Percentiles rank a stretch among this genome's conserved stretches.
Evolutionary conservation across 2,329 filamentous ascomycete species (phyloP).

Genomic region (Penicillium sp.): DNA sequence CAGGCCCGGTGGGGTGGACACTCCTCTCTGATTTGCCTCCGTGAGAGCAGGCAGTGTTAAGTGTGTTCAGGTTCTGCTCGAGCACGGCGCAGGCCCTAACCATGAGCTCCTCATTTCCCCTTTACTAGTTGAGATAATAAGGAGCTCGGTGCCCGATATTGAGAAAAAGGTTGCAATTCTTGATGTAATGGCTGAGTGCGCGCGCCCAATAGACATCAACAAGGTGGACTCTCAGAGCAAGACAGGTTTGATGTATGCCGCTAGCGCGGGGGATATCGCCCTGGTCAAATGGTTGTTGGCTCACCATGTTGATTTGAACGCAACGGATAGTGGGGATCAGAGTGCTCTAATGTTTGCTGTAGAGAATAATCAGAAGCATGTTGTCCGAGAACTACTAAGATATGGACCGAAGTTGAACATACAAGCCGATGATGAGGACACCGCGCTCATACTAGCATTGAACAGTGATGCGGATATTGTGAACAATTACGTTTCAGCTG

Average conservation of each 20-base stretch:
- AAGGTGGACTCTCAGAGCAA: neutral
- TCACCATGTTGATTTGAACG: neutral
- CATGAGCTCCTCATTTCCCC: neutral
- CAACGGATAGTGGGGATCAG: neutral
- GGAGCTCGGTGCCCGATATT: neutral
- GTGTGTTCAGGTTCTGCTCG: neutral
- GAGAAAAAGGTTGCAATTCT: neutral
- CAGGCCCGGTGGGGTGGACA: neutral
- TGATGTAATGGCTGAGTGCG: neutral
- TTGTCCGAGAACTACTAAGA: neutral
- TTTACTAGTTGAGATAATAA: neutral
- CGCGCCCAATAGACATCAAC: neutral
- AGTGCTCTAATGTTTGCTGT: neutral
- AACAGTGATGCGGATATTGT: neutral
- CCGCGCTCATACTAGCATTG: neutral
- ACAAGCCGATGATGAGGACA: neutral
- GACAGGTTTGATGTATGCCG: neutral
- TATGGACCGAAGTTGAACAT: neutral
- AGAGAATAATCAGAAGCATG: neutral
- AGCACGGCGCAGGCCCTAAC: constrained; percentile 5
- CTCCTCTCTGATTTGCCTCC: neutral
- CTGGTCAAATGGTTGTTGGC: neutral
- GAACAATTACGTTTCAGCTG: neutral
- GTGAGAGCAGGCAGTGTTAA: neutral
- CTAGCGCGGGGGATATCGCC: neutral